phyloP scores from a whole-genome alignment of 495 filamentous ascomycete genomes.

The Aspergillus sparsus region DNA sequence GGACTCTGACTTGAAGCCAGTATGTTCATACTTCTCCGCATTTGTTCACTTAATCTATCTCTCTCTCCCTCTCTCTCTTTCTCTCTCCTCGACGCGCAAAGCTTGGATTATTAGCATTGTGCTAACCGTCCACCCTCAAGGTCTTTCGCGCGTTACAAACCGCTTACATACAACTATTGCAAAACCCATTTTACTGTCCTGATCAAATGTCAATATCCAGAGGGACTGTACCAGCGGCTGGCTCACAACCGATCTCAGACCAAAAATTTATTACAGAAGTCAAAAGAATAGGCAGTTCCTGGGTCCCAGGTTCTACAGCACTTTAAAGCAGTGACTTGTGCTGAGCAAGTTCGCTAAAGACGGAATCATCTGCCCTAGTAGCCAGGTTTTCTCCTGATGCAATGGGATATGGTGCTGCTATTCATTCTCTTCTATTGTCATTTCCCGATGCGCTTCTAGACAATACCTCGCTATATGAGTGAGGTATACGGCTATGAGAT shows the following conservation, averaged over 20 bases:
- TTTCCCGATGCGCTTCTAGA: too few relatives aligned
- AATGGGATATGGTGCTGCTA: too few relatives aligned
- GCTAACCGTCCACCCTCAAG: constrained; percentile 40
- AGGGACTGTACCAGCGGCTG: constrained; percentile 32
- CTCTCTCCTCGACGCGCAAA: neutral
- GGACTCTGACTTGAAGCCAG: constrained; percentile 80
- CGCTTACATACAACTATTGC: constrained; percentile 83
- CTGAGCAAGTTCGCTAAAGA: neutral
- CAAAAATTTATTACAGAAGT: constrained; percentile 80
- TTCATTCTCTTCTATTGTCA: neutral
- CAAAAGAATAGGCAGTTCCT: constrained; percentile 74
- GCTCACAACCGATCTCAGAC: constrained; percentile 71
- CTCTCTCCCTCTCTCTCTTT: neutral
- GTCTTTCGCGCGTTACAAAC: constrained; percentile 88
- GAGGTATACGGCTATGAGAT: too few relatives aligned
- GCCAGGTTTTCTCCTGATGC: neutral
- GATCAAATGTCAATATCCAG: constrained; percentile 62
- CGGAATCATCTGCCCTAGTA: neutral
- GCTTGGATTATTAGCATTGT: constrained; percentile 7
- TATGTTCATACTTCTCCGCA: constrained; percentile 37
- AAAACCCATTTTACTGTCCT: constrained; percentile 94
- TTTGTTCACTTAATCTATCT: neutral
- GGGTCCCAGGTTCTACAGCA: constrained; percentile 46
- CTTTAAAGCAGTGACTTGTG: constrained; percentile 4
- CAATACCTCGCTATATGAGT: too few relatives aligned